Conservation (phyloP, 208 protist species). For the Crithidia thermophila region DNA sequence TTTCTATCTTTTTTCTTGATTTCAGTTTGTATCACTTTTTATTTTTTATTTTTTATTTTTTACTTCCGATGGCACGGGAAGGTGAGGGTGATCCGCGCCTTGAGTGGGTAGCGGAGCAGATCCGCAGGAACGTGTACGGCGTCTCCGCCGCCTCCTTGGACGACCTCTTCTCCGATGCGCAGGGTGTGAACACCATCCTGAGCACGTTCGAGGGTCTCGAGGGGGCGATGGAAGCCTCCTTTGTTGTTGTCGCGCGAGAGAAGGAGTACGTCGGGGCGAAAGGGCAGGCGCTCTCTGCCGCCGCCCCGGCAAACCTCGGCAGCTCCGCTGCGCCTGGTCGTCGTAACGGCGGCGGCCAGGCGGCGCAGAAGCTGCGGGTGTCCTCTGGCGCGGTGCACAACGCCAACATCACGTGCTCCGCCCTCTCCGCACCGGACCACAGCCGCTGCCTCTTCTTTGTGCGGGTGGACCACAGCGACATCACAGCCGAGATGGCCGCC, state of each 20-base stretch:
- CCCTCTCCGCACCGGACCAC: slow-evolving; percentile 66
- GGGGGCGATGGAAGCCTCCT: slow-evolving; percentile 39
- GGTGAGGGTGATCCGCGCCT: slow-evolving; percentile 67
- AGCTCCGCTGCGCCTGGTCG: background rate
- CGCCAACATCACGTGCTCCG: slow-evolving; percentile 84
- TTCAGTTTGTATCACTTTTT: no score
- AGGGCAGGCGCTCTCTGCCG: background rate
- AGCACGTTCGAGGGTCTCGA: slow-evolving; percentile 57
- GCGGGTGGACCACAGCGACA: slow-evolving; percentile 53
- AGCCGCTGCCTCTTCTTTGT: slow-evolving; percentile 88
- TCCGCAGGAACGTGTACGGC: slow-evolving; percentile 64
- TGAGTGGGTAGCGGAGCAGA: slow-evolving; percentile 63
- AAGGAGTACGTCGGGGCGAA: slow-evolving; percentile 36
- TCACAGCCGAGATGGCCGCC: slow-evolving; percentile 59
- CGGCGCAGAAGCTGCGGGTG: slow-evolving; percentile 55
- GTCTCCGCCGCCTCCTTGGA: slow-evolving; percentile 53
- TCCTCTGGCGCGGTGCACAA: slow-evolving; percentile 70
- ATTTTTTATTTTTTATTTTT: background rate
- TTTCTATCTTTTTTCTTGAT: slow-evolving; percentile 25
- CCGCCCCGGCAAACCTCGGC: slow-evolving; percentile 1
- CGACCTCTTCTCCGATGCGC: slow-evolving; percentile 55
- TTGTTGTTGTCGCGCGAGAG: slow-evolving; percentile 65
- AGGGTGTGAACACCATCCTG: slow-evolving; percentile 44
- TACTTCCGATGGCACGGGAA: background rate
- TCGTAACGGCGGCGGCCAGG: background rate